Percentiles rank a stretch among this genome's conserved stretches.
phyloP scores from a whole-genome alignment of 768 basidiomycete species.

The Strobilomyces confusus region DNA sequence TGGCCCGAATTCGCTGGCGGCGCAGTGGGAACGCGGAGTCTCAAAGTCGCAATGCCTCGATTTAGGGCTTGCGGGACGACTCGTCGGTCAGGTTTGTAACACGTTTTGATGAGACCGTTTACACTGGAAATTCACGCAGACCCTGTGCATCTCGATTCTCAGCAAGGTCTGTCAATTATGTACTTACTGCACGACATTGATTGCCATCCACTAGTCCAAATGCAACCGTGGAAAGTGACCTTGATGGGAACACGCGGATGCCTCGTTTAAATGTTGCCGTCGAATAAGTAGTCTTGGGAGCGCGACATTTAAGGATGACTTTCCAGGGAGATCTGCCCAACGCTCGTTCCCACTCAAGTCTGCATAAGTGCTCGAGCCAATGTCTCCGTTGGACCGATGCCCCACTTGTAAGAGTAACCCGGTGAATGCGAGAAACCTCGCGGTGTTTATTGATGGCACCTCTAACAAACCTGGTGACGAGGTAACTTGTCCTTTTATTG shows the following conservation, averaged over 20 bases:
- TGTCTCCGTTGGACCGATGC: not conserved
- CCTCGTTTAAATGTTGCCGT: not conserved
- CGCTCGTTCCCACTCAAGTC: not conserved
- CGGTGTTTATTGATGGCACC: not conserved
- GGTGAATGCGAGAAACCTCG: not conserved
- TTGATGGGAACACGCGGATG: not conserved
- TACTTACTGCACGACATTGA: no score
- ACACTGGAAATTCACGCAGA: no score
- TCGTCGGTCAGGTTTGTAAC: no score
- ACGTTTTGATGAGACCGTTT: not conserved
- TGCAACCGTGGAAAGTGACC: not conserved
- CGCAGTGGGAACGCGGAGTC: no score
- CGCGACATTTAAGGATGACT: not conserved
- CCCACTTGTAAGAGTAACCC: not conserved
- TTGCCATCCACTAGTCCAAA: no score
- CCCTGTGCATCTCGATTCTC: no score
- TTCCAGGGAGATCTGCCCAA: not conserved
- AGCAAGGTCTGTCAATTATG: no score
- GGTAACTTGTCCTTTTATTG: not conserved
- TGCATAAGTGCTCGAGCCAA: not conserved
- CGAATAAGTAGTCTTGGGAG: not conserved
- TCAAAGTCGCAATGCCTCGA: no score
- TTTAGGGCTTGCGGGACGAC: no score
- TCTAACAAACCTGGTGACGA: not conserved
- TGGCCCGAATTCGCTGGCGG: no score